These are phyloP conservation scores for Priceomyces castillae DNA, from an alignment of 805 yeast species.

Conservation along the genomic window DNA sequence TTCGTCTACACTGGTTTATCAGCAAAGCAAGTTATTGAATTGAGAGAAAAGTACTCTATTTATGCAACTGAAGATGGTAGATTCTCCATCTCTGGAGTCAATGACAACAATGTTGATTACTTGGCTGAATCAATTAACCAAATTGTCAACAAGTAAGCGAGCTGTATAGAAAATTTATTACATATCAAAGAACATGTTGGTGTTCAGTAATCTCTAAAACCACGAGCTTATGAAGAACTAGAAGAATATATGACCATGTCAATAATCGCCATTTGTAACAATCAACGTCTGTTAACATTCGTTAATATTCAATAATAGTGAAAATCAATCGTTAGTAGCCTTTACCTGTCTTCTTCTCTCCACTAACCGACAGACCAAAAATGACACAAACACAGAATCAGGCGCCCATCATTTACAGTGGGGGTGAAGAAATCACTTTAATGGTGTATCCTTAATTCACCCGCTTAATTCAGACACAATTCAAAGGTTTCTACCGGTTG, in stretches of 20 bases:
- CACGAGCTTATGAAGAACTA: no score
- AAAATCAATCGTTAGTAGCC: no score
- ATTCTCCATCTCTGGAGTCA: conserved; percentile 86
- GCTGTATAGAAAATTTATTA: neutral
- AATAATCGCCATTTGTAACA: no score
- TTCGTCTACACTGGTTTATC: conserved; percentile 86
- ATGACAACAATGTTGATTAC: conserved; percentile 73
- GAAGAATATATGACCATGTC: no score
- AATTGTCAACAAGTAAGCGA: conserved; percentile 33
- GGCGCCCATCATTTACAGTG: neutral
- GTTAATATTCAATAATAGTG: no score
- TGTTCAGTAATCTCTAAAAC: no score
- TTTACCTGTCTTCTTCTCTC: no score
- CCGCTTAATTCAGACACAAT: neutral
- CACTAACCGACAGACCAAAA: neutral
- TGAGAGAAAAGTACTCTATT: conserved; percentile 71
- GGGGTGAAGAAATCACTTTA: neutral
- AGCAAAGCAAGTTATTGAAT: conserved; percentile 63
- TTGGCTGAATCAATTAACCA: conserved; percentile 60
- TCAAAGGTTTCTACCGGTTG: neutral
- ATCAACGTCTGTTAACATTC: no score
- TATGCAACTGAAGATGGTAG: conserved; percentile 91
- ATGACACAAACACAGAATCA: neutral
- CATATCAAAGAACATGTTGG: neutral
- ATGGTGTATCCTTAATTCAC: neutral